Conservation (phyloP, 192 early-diverging fungal genomes). For the Backusella tuberculispora region DNA sequence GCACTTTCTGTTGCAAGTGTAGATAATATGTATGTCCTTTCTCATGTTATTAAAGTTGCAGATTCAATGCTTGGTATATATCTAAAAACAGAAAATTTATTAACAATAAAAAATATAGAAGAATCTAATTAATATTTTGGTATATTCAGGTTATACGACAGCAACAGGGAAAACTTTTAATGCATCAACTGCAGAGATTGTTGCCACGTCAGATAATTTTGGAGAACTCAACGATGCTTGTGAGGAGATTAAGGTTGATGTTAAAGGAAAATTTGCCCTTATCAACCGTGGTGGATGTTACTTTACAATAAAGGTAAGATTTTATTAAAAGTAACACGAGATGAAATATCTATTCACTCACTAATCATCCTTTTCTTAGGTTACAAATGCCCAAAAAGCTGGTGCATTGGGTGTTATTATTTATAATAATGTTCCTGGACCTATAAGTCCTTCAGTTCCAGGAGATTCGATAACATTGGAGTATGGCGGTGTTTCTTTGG, state of each 20-base stretch:
- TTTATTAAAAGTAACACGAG: background rate
- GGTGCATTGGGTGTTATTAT: constrained; percentile 56
- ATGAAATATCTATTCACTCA: background rate
- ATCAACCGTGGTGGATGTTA: constrained; percentile 51
- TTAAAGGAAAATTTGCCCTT: constrained; percentile 48
- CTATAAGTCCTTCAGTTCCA: constrained; percentile 31
- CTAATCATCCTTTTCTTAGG: constrained; percentile 15
- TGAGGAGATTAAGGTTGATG: background rate
- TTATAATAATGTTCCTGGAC: constrained; percentile 48
- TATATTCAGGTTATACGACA: constrained; percentile 33
- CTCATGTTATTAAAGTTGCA: constrained; percentile 21
- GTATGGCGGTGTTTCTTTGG: constrained; percentile 42
- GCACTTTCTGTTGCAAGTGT: constrained; percentile 66
- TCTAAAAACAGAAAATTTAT: constrained; percentile 21
- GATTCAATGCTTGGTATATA: constrained; percentile 34
- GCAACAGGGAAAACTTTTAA: constrained; percentile 19
- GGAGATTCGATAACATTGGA: constrained; percentile 41
- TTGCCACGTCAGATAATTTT: constrained; percentile 40
- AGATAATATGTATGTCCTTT: constrained; percentile 44
- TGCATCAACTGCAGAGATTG: constrained; percentile 41
- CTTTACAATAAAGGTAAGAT: constrained; percentile 46
- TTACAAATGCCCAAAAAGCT: constrained; percentile 41
- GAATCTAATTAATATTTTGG: background rate
- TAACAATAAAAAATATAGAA: constrained; percentile 9
- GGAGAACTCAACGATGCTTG: constrained; percentile 58